A percentile compares a stretch with the other conserved stretches of the same genome.
phyloP scores from a whole-genome alignment of 495 filamentous ascomycete species.

The Hyaloscypha finlandica region DNA sequence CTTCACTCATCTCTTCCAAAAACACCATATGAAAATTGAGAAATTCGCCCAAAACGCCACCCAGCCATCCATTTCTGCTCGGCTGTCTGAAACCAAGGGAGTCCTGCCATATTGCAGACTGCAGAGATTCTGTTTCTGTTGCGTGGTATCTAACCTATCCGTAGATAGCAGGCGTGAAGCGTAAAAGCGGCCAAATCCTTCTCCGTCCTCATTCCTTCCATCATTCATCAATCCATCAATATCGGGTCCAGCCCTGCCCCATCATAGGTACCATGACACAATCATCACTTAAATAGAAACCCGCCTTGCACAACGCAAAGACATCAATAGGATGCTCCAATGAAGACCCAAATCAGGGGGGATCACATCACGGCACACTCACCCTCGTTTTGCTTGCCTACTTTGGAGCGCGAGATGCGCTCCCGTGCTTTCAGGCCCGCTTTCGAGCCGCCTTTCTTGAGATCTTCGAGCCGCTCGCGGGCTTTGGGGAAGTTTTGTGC shows the following conservation, averaged over 20 bases:
- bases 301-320: not conserved
- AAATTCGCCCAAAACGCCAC: no score
- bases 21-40: not conserved
- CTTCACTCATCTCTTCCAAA: not conserved
- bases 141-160: no score
- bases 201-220: no score
- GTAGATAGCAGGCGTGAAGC: not conserved
- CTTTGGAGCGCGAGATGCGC: conserved; percentile 77
- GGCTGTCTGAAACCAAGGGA: no score
- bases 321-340: conserved; percentile 2
- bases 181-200: not conserved
- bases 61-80: no score
- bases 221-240: not conserved
- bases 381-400: conserved; percentile 78
- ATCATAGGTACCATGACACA: not conserved
- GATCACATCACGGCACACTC: conserved; percentile 82
- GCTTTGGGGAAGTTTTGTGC: conserved; percentile 95
- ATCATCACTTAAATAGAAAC: not conserved
- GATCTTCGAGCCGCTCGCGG: conserved; percentile 85
- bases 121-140: no score
- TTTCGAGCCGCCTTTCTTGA: conserved; percentile 74
- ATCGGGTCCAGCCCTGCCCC: not conserved
- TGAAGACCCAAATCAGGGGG: not conserved
- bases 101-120: no score
- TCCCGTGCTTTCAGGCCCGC: conserved; percentile 67